These are phyloP conservation scores for Artomyces pyxidatus DNA, from an alignment of 768 basidiomycete species.

Conservation along the genomic window DNA sequence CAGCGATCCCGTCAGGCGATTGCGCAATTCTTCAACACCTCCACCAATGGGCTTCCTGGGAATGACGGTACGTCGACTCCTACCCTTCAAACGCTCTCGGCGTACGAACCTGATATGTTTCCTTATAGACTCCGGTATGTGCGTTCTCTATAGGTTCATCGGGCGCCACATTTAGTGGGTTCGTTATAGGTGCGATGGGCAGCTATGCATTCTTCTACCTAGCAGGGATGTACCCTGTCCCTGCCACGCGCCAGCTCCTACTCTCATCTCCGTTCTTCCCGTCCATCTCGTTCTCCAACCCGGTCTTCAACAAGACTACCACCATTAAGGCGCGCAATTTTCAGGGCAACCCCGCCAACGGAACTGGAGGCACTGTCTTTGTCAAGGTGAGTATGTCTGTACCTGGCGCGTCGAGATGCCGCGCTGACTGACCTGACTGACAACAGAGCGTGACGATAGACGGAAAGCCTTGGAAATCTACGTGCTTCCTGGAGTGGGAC, in stretches of 20 bases:
- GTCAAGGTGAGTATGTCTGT: conserved; percentile 47
- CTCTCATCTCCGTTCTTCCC: conserved; percentile 58
- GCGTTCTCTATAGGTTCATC: background rate
- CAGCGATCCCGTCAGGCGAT: conserved; percentile 49
- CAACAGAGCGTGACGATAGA: conserved; percentile 51
- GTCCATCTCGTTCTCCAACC: conserved; percentile 53
- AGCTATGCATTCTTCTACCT: conserved; percentile 53
- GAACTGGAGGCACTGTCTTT: conserved; percentile 26
- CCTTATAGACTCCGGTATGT: background rate
- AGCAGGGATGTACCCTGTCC: conserved; percentile 53
- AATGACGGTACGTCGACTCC: conserved; percentile 44
- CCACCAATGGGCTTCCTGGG: conserved; percentile 49
- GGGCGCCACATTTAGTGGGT: no score
- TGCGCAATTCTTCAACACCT: conserved; percentile 47
- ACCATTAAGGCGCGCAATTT: conserved; percentile 44
- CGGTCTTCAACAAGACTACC: conserved; percentile 47
- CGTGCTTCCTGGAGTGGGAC: conserved; percentile 60
- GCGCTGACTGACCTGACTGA: no score
- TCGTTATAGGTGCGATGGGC: conserved; percentile 48
- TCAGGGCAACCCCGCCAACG: conserved; percentile 29
- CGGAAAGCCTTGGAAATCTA: conserved; percentile 50
- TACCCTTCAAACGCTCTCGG: background rate
- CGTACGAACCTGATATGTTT: background rate
- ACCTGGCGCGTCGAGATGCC: no score
- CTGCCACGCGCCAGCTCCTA: conserved; percentile 51